Evolutionary conservation across 1,139 yeast genomes (phyloP).

Genomic region (Suhomyces terraborum): DNA sequence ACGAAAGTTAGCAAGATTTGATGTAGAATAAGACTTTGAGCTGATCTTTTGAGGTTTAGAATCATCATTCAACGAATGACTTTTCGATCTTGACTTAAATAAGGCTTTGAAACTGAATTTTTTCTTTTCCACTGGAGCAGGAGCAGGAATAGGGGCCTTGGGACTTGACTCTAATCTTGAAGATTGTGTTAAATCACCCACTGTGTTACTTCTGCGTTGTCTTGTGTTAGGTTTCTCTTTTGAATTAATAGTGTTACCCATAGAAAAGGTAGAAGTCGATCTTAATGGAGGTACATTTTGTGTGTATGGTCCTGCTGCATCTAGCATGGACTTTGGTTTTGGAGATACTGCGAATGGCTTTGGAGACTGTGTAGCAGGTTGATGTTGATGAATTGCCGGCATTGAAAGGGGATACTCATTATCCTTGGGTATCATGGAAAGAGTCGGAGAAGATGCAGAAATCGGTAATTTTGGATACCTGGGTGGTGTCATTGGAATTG

Average conservation of each 20-base stretch:
- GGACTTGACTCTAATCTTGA: conserved; percentile 7
- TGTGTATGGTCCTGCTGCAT: conserved; percentile 3
- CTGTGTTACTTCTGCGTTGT: conserved; percentile 32
- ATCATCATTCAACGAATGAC: conserved; percentile 26
- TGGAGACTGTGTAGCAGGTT: not conserved
- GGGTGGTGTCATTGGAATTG: conserved; percentile 9
- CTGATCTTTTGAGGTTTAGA: conserved; percentile 24
- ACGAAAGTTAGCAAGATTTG: conserved; percentile 24
- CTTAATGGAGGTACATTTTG: conserved; percentile 29
- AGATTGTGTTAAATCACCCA: conserved; percentile 25
- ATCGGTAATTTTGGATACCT: conserved; percentile 5
- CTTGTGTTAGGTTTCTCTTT: conserved; percentile 9
- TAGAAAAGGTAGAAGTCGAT: conserved; percentile 34
- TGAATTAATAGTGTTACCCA: conserved; percentile 11
- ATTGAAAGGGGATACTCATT: conserved; percentile 12
- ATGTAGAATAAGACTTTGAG: conserved; percentile 34
- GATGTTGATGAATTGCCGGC: conserved; percentile 12
- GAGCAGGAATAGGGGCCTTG: conserved; percentile 7
- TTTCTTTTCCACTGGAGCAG: conserved; percentile 26
- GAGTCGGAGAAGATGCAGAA: conserved; percentile 17
- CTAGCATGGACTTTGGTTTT: conserved; percentile 9
- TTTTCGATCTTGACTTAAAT: conserved; percentile 39
- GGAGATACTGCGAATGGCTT: not conserved
- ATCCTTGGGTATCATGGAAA: conserved; percentile 9
- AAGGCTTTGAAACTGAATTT: conserved; percentile 44